These are phyloP conservation scores for Leucocoprinus birnbaumii DNA, from an alignment of 768 basidiomycete species.

Conservation along the genomic window DNA sequence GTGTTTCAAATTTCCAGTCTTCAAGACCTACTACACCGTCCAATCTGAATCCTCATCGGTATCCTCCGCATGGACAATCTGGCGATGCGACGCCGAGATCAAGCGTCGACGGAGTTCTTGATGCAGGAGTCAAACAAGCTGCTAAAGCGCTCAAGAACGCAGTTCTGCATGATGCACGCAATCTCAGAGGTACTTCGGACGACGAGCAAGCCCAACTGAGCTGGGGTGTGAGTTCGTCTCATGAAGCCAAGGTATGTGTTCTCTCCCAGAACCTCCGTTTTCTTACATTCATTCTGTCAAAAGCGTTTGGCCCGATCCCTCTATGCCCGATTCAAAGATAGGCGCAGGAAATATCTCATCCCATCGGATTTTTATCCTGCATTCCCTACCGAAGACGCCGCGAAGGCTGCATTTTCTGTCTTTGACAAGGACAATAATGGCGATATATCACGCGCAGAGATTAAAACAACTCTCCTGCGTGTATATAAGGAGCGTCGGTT, in stretches of 20 bases:
- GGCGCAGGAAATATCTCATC: slow-evolving; percentile 55
- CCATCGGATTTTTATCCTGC: slow-evolving; percentile 72
- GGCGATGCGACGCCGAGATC: slow-evolving; percentile 19
- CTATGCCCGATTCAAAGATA: slow-evolving; percentile 58
- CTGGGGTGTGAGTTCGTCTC: slow-evolving; percentile 53
- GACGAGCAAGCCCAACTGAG: slow-evolving; percentile 38
- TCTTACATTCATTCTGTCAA: neutral
- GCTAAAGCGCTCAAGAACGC: slow-evolving; percentile 68
- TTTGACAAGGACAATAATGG: slow-evolving; percentile 79
- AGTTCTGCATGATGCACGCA: slow-evolving; percentile 73
- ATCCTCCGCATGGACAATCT: slow-evolving; percentile 30
- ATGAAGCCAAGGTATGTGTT: slow-evolving; percentile 63
- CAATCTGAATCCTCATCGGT: slow-evolving; percentile 30
- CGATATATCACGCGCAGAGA: slow-evolving; percentile 72
- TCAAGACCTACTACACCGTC: slow-evolving; percentile 16
- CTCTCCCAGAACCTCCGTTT: too few relatives aligned
- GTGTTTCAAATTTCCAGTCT: neutral
- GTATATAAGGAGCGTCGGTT: slow-evolving; percentile 79
- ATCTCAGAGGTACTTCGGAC: slow-evolving; percentile 48
- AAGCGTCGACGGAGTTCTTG: slow-evolving; percentile 26
- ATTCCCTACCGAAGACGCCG: slow-evolving; percentile 52
- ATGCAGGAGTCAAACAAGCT: slow-evolving; percentile 48
- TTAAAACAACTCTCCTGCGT: slow-evolving; percentile 64
- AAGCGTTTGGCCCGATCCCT: slow-evolving; percentile 68
- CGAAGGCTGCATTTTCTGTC: slow-evolving; percentile 67